These are phyloP conservation scores for Madurella mycetomatis DNA, from an alignment of 2,329 filamentous ascomycete genomes.

Conservation along the genomic window DNA sequence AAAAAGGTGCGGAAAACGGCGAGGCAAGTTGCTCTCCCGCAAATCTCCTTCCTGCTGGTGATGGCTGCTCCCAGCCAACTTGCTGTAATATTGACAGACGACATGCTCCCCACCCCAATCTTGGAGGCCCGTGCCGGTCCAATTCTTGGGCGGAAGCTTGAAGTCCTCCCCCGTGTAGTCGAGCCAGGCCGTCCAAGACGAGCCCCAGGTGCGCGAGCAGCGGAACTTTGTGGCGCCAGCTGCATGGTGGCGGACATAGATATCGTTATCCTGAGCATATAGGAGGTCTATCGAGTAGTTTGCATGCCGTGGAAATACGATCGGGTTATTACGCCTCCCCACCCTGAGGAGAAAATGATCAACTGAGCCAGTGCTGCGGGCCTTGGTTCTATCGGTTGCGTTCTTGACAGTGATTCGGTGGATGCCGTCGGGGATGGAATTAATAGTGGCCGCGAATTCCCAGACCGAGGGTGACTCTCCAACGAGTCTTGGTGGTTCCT, in stretches of 20 bases:
- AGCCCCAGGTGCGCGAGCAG: constrained; percentile 58
- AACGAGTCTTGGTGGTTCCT: constrained; percentile 36
- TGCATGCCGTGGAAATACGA: constrained; percentile 51
- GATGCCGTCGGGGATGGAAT: constrained; percentile 55
- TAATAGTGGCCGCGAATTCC: constrained; percentile 50
- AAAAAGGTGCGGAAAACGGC: constrained; percentile 59
- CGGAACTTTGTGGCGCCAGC: constrained; percentile 58
- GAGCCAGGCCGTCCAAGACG: constrained; percentile 56
- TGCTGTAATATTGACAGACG: constrained; percentile 58
- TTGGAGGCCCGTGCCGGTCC: constrained; percentile 54
- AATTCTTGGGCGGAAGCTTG: constrained; percentile 46
- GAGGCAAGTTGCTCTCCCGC: constrained; percentile 32
- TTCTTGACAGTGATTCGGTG: constrained; percentile 56
- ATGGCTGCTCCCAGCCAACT: constrained; percentile 52
- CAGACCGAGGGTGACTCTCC: constrained; percentile 51
- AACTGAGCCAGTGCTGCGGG: constrained; percentile 32
- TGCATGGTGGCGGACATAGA: constrained; percentile 52
- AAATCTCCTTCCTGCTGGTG: constrained; percentile 57
- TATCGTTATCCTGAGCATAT: constrained; percentile 32
- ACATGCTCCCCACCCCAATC: constrained; percentile 58
- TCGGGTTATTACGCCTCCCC: constrained; percentile 52
- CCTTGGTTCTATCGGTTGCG: constrained; percentile 35
- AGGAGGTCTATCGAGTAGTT: constrained; percentile 56
- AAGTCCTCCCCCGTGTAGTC: constrained; percentile 52
- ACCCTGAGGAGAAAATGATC: constrained; percentile 59